These are phyloP conservation scores for Xylaria polymorpha DNA, from an alignment of 2,329 filamentous ascomycete genomes.

Conservation along the genomic window DNA sequence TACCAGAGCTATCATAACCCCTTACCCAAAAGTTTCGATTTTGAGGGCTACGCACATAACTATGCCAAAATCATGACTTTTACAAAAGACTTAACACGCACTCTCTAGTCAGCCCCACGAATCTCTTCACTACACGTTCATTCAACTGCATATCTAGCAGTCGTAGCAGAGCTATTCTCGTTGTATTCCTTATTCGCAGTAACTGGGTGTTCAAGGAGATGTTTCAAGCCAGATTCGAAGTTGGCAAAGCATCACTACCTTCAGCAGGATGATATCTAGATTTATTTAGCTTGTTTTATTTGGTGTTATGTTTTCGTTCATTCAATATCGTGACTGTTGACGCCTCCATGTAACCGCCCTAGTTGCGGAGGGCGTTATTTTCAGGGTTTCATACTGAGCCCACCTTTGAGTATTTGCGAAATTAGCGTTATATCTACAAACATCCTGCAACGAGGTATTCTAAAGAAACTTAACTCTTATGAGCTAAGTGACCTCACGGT, in stretches of 20 bases:
- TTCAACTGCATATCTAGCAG: conserved; percentile 72
- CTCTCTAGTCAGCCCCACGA: no score
- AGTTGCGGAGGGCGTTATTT: neutral
- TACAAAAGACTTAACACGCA: conserved; percentile 63
- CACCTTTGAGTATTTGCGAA: neutral
- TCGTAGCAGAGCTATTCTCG: conserved; percentile 55
- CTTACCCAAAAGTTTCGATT: conserved; percentile 56
- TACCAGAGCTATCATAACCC: conserved; percentile 57
- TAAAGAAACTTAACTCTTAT: no score
- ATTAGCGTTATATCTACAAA: neutral
- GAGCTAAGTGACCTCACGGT: no score
- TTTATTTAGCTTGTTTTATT: no score
- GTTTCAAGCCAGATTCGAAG: neutral
- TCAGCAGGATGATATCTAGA: neutral
- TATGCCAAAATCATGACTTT: conserved; percentile 64
- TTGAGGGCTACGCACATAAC: conserved; percentile 64
- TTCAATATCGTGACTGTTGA: neutral
- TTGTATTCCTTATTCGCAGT: neutral
- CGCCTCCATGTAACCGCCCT: neutral
- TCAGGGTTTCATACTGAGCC: neutral
- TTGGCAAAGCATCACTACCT: neutral
- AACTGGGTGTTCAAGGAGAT: neutral
- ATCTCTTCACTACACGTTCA: conserved; percentile 58
- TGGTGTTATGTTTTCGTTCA: no score
- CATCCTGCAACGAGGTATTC: neutral